Conservation (phyloP, 495 filamentous ascomycete genomes). For the Peziza echinospora region DNA sequence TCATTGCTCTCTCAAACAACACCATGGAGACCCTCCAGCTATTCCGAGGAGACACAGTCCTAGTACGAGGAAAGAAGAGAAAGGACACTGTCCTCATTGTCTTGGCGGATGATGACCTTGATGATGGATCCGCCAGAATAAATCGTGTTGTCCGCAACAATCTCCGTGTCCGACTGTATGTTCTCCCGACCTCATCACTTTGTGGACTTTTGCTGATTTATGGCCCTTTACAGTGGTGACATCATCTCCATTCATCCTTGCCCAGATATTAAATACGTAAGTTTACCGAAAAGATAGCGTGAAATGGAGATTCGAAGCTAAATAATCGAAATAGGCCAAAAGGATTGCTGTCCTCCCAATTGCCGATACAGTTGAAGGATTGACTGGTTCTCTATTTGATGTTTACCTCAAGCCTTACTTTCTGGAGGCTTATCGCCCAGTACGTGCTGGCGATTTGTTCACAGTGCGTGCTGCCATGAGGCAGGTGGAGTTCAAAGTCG, state of each 20-base stretch:
- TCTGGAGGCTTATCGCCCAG: conserved; percentile 92
- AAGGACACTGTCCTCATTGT: conserved; percentile 98
- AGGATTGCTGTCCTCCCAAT: conserved; percentile 97
- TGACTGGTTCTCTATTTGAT: conserved; percentile 93
- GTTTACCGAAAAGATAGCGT: conserved; percentile 18
- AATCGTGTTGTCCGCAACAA: conserved; percentile 98
- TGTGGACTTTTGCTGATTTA: background rate
- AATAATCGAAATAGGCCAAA: conserved; percentile 85
- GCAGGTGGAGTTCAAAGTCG: conserved; percentile 97
- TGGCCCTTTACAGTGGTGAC: conserved; percentile 40
- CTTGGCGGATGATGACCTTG: conserved; percentile 87
- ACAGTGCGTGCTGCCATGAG: conserved; percentile 94
- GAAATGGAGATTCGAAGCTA: no score
- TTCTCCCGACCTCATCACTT: background rate
- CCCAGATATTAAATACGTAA: conserved; percentile 99
- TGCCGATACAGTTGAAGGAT: conserved; percentile 89
- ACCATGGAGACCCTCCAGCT: conserved; percentile 97
- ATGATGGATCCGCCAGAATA: conserved; percentile 87
- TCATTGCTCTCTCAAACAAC: conserved; percentile 93
- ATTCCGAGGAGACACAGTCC: conserved; percentile 92
- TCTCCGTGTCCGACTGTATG: conserved; percentile 65
- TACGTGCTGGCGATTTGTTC: conserved; percentile 91
- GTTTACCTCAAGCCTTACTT: conserved; percentile 99
- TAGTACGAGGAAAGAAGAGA: conserved; percentile 98
- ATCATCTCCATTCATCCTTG: conserved; percentile 94